Conservation (phyloP, 2,329 filamentous ascomycete species). For the Botrytis tulipae region DNA sequence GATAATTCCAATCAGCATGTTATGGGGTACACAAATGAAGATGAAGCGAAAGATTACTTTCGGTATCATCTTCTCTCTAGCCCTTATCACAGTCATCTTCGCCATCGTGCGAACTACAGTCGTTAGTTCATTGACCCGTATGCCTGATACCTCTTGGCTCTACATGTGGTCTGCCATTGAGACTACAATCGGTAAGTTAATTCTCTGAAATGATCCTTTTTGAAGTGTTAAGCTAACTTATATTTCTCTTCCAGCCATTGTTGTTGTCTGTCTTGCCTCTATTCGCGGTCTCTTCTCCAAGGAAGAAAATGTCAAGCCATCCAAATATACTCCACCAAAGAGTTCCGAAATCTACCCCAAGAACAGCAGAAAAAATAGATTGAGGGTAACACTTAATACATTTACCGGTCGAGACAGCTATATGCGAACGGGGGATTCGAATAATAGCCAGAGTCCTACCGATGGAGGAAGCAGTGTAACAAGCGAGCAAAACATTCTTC, state of each 20-base stretch:
- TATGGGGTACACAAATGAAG: constrained; percentile 1
- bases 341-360: background rate
- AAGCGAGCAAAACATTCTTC: constrained; percentile 1
- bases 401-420: background rate
- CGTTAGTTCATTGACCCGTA: background rate
- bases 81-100: background rate
- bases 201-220: background rate
- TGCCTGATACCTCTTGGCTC: constrained; percentile 2
- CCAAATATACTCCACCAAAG: background rate
- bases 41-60: constrained; percentile 1
- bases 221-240: background rate
- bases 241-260: background rate
- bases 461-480: constrained; percentile 2
- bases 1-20: background rate
- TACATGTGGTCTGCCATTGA: constrained; percentile 2
- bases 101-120: constrained; percentile 1
- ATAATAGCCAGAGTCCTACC: background rate
- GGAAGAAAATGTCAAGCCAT: background rate
- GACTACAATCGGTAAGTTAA: background rate
- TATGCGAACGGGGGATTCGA: background rate
- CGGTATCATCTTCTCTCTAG: background rate
- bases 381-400: background rate
- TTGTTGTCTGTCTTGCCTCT: background rate
- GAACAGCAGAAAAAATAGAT: background rate
- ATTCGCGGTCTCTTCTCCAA: constrained; percentile 4